Evolutionary conservation across 2,329 filamentous ascomycete genomes (phyloP).

Genomic region (Ascochyta clinopodiicola): DNA sequence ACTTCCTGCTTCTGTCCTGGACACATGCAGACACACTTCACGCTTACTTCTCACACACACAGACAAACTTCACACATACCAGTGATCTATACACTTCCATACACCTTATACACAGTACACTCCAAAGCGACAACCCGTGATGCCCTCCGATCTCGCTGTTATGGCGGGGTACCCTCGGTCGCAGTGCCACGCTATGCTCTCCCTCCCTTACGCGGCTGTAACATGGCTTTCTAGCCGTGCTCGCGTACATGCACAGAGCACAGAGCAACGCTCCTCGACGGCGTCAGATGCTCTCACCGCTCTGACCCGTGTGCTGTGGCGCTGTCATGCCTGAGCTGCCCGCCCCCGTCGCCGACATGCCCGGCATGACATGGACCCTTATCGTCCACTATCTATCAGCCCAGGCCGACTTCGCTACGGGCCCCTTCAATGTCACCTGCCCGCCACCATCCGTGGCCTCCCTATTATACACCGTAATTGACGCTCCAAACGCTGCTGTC

Average conservation of each 20-base stretch:
- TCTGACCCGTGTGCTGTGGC: not conserved
- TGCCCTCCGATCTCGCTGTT: not conserved
- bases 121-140: conserved; percentile 26
- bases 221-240: not conserved
- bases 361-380: conserved; percentile 24
- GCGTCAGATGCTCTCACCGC: conserved; percentile 3
- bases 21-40: too few species aligned
- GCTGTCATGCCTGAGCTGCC: not conserved
- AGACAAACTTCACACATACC: too few species aligned
- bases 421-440: conserved; percentile 11
- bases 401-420: conserved; percentile 41
- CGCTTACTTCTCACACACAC: too few species aligned
- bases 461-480: conserved; percentile 24
- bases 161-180: conserved; percentile 29
- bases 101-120: too few species aligned
- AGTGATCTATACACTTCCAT: not conserved
- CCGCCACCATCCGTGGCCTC: conserved; percentile 16
- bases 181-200: not conserved
- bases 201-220: not conserved
- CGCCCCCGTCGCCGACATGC: conserved; percentile 7
- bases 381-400: conserved; percentile 37
- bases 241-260: not conserved
- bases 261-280: conserved; percentile 1
- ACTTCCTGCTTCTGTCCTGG: not conserved
- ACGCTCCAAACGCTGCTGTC: conserved; percentile 9